Percentiles rank a stretch among this genome's conserved stretches.
Evolutionary conservation across 2,329 filamentous ascomycete genomes (phyloP).

Genomic region (Fonsecaea erecta): DNA sequence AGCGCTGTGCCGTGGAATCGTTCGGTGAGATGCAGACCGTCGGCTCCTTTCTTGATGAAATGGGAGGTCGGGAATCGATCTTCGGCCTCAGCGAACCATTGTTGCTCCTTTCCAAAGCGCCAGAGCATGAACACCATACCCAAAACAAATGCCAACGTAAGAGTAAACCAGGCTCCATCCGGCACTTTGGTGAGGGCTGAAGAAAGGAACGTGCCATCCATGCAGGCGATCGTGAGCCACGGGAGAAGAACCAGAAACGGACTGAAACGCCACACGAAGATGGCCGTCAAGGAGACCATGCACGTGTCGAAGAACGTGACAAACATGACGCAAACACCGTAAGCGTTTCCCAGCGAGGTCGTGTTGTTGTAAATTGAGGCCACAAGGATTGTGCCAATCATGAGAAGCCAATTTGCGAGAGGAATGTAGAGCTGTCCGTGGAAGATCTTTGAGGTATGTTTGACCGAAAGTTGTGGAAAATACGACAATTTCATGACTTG

Average conservation of each 20-base stretch:
- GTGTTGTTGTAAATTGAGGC: constrained; percentile 74
- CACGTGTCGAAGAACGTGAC: constrained; percentile 66
- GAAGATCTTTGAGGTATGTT: constrained; percentile 71
- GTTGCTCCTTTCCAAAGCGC: constrained; percentile 78
- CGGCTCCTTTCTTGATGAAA: constrained; percentile 28
- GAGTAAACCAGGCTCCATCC: constrained; percentile 77
- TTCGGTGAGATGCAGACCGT: constrained; percentile 44
- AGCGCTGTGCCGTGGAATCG: constrained; percentile 47
- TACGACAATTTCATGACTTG: constrained; percentile 76
- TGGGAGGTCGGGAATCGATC: constrained; percentile 61
- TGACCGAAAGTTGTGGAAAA: constrained; percentile 74
- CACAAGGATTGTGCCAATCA: constrained; percentile 75
- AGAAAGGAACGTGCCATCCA: constrained; percentile 73
- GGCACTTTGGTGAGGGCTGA: constrained; percentile 74
- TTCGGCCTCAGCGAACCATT: constrained; percentile 71
- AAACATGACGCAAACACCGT: constrained; percentile 78
- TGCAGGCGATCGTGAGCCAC: constrained; percentile 66
- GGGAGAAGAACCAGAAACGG: constrained; percentile 64
- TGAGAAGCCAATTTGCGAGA: constrained; percentile 75
- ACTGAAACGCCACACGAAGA: constrained; percentile 70
- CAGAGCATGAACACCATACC: constrained; percentile 71
- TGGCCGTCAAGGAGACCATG: constrained; percentile 72
- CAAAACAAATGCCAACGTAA: constrained; percentile 67
- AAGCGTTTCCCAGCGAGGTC: constrained; percentile 72
- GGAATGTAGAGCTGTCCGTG: constrained; percentile 79